A percentile compares a stretch with the other conserved stretches of the same genome.
phyloP scores from a whole-genome alignment of 805 yeast genomes.

The Geotrichum ghanense region DNA sequence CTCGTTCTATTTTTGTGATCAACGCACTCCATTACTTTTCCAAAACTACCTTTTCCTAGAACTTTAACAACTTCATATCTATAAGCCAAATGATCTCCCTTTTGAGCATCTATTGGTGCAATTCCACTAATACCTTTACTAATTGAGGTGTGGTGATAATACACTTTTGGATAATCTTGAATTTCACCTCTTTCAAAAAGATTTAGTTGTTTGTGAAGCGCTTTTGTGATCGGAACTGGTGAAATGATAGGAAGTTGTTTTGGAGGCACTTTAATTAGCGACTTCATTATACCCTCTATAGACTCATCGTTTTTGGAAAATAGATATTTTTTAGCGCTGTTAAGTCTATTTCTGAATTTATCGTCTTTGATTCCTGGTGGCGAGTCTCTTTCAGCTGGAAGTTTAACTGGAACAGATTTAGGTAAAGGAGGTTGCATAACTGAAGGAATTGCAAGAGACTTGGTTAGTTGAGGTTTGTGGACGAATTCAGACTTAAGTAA shows the following conservation, averaged over 20 bases:
- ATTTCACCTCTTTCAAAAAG: not conserved
- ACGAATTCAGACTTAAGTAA: too few species aligned
- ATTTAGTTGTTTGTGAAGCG: not conserved
- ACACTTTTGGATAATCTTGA: not conserved
- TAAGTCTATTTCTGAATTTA: not conserved
- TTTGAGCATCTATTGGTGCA: slow-evolving; percentile 1
- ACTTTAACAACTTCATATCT: slow-evolving; percentile 49
- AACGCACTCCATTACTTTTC: slow-evolving; percentile 56
- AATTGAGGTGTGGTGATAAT: not conserved
- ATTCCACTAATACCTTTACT: not conserved
- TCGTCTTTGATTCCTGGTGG: not conserved
- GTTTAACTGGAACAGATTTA: too few species aligned
- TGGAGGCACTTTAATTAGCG: not conserved
- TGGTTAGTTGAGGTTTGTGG: too few species aligned
- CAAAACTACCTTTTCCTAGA: slow-evolving; percentile 76
- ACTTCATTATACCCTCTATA: not conserved
- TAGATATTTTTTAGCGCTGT: not conserved
- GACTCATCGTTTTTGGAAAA: not conserved
- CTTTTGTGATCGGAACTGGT: not conserved
- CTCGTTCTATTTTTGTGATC: slow-evolving; percentile 50
- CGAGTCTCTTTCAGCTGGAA: not conserved
- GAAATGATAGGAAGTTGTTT: not conserved
- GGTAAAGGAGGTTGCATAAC: too few species aligned
- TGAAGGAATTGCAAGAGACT: too few species aligned
- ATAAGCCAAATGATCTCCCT: slow-evolving; percentile 65